Base-by-base conservation (phyloP, 495 filamentous ascomycete species). In the Aspergillus saccharolyticus region DNA sequence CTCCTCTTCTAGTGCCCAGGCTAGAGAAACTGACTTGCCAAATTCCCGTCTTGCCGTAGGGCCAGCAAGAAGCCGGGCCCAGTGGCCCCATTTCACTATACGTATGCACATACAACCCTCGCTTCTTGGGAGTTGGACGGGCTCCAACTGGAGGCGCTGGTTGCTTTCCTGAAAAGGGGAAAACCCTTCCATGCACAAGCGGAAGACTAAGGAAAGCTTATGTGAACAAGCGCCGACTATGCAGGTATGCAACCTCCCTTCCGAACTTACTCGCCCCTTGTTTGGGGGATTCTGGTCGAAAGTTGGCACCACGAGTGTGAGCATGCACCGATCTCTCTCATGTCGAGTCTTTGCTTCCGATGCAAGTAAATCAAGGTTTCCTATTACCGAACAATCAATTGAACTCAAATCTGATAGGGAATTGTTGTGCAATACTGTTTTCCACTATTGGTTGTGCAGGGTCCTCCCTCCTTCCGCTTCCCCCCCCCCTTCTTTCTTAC, bases 201-300 rank as follows among this genome's bases (percentile, higher is more conserved):
- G 24, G 6, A 18, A 49, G 20, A 28, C 46, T 49, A 24, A 49
- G 20, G 46, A 50, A 50, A 50, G 47, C 47, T 50, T 50, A 25
- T 50, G 16, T 28, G 21, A 30, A 33, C 24, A 30, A n/a, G 21
- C 5, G 1, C 2, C 15, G 22, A 18, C 2, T n/a, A 50, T 30
- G 22, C 22, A 46, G 21, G 47, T 28, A 28, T 50, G 24, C 17
- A 28, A 16, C 33, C 33, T 39, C 33, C 33, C 33, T 39, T 39
- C 33, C 14, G n/a, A n/a, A n/a, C n/a, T n/a, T n/a, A n/a, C n/a
- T n/a, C n/a, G 14, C 14, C 33, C 33, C 33, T 39, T 39, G 33
- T 10, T 39, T 9, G 14, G 7, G 7, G 5, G 33, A 5, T 39
- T 39, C 25, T 28, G 25, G 25, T n/a, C n/a, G n/a, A n/a, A 39